These are phyloP conservation scores for Calycina marina DNA, from an alignment of 2,329 filamentous ascomycete species.

Conservation along the genomic window DNA sequence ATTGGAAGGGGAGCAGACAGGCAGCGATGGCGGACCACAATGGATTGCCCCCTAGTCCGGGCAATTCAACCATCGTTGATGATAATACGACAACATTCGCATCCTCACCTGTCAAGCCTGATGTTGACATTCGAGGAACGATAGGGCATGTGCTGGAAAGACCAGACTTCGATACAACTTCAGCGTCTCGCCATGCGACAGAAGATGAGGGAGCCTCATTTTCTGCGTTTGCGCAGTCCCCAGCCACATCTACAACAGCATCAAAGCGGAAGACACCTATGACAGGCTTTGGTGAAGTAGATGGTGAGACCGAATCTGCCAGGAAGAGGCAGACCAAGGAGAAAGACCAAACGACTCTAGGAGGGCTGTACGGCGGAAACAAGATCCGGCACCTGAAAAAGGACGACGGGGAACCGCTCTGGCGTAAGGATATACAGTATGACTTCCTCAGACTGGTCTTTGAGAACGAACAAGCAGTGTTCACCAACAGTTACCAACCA, in stretches of 20 bases:
- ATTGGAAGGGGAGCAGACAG: no score
- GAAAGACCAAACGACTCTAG: constrained; percentile 12
- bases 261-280: constrained; percentile 4
- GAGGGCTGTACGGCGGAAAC: constrained; percentile 19
- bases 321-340: constrained; percentile 6
- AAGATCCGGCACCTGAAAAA: constrained; percentile 82
- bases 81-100: constrained; percentile 15
- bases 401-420: constrained; percentile 74
- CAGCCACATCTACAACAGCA: no score
- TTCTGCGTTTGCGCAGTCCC: no score
- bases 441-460: constrained; percentile 74
- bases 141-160: constrained; percentile 16
- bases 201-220: constrained; percentile 20
- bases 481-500: constrained; percentile 79
- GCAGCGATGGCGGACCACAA: no score
- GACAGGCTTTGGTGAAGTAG: constrained; percentile 13
- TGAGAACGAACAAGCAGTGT: constrained; percentile 58
- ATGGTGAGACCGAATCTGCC: constrained; percentile 6
- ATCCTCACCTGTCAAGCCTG: constrained; percentile 17
- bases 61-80: constrained; percentile 17
- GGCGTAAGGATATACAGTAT: constrained; percentile 78
- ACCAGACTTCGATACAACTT: constrained; percentile 10
- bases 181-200: constrained; percentile 12
- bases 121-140: constrained; percentile 17
- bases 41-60: background rate